Evolutionary conservation across 1,284 basidiomycete species (phyloP).

Genomic region (Rhodofomes roseus): DNA sequence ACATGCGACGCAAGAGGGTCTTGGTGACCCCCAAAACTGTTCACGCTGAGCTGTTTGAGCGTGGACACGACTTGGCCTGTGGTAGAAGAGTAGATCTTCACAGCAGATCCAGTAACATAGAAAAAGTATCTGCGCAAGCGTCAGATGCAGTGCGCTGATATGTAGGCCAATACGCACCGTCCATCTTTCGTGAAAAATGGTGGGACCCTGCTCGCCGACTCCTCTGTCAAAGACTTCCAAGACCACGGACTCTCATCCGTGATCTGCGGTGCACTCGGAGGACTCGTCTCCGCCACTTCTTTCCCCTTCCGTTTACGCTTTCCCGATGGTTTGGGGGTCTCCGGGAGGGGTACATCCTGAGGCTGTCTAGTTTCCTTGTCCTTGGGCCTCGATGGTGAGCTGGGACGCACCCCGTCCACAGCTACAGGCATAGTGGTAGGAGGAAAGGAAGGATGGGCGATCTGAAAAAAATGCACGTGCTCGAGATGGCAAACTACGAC

Average conservation of each 20-base stretch:
- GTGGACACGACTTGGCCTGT: slow-evolving; percentile 83
- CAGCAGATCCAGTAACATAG: slow-evolving; percentile 68
- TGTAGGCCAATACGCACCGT: slow-evolving; percentile 50
- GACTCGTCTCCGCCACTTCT: slow-evolving; percentile 21
- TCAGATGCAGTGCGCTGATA: slow-evolving; percentile 8
- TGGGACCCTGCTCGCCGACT: slow-evolving; percentile 59
- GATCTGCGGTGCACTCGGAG: slow-evolving; percentile 16
- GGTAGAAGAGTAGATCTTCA: slow-evolving; percentile 78
- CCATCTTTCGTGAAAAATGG: slow-evolving; percentile 85
- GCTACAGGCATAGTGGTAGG: slow-evolving; percentile 27
- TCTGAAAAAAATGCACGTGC: slow-evolving; percentile 30
- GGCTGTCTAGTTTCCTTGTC: slow-evolving; percentile 9
- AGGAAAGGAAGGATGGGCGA: slow-evolving; percentile 9
- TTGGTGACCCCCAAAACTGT: slow-evolving; percentile 37
- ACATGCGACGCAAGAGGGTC: slow-evolving; percentile 29
- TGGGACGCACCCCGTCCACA: slow-evolving; percentile 25
- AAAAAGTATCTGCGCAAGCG: slow-evolving; percentile 75
- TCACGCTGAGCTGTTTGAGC: slow-evolving; percentile 46
- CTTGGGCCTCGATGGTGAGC: slow-evolving; percentile 22
- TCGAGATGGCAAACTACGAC: slow-evolving; percentile 19
- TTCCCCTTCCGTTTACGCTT: slow-evolving; percentile 18
- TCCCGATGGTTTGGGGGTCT: slow-evolving; percentile 14
- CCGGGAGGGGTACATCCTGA: slow-evolving; percentile 15
- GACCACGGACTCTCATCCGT: slow-evolving; percentile 48
- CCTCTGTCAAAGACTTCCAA: slow-evolving; percentile 73